Base-by-base conservation (phyloP, 2,329 filamentous ascomycete genomes). In the Penicillium sp. region DNA sequence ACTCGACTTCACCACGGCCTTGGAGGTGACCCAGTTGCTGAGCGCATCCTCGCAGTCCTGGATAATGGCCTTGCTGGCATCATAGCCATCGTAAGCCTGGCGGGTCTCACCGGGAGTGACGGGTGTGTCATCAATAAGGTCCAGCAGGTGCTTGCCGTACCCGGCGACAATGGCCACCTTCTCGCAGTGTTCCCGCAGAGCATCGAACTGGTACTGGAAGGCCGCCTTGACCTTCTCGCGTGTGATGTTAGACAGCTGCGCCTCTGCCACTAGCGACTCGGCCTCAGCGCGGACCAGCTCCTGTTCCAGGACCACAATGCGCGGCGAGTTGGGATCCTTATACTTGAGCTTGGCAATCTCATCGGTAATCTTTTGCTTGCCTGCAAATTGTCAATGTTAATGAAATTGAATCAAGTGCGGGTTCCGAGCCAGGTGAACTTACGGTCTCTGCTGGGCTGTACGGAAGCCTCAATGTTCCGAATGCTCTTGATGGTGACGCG, bases 401-500 rank as follows among this genome's bases (percentile, higher is more conserved):
- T 48, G 17, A 50, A 44, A 31, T 27, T 26, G 25, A n/a, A 11
- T n/a, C 5, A n/a, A n/a, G n/a, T n/a, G n/a, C n/a, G n/a, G 4
- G 9, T 27, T 13, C 25, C 12, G n/a, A 18, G 27, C 11, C n/a
- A 22, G 18, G 17, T 15, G 41, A 8, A 35, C 84, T 71, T 73
- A 92, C 92, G 85, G 70, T 98, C 92, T 70, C 92, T 80, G 73
- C 89, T 95, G 39, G 92, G 92, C 70, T 98, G 92, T 34, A 98
- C 92, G 14, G 90, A 96, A 42, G 90, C 89, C 69, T 98, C 92
- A 50, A 98, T 98, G 70, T 98, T 98, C 58, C 92, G 85, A 60
- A 98, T 95, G 66, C 88, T 94, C 82, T 98, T 98, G 71, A 98
- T 94, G 37, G 92, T 98, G 41, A 98, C 85, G 61, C 92, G 87